These are phyloP conservation scores for Rhamnella rubrinervis DNA, from an alignment of 331 rosid species.

Conservation along the genomic window DNA sequence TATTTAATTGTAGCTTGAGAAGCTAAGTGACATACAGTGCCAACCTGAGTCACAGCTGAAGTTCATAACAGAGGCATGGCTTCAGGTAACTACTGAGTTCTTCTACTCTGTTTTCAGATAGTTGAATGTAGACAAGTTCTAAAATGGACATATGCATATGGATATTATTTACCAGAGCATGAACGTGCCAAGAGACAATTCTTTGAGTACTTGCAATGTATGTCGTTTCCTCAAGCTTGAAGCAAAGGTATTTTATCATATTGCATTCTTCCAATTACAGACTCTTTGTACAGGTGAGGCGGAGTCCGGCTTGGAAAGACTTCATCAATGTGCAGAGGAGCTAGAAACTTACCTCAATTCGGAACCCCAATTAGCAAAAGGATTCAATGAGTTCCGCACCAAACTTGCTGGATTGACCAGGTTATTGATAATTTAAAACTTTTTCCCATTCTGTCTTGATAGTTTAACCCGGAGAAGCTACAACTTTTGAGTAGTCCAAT, in stretches of 20 bases:
- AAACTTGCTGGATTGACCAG: conserved; percentile 47
- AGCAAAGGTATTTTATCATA: not conserved
- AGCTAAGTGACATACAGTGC: conserved; percentile 38
- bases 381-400: conserved; percentile 38
- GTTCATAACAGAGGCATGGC: conserved; percentile 63
- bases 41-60: conserved; percentile 47
- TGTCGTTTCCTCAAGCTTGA: conserved; percentile 16
- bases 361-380: conserved; percentile 31
- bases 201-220: conserved; percentile 56
- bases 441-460: not conserved
- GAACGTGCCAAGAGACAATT: conserved; percentile 50
- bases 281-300: conserved; percentile 50
- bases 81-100: conserved; percentile 35
- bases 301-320: conserved; percentile 57
- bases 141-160: conserved; percentile 69
- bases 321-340: conserved; percentile 52
- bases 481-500: too few relatives aligned
- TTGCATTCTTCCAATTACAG: conserved; percentile 4
- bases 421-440: conserved; percentile 16
- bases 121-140: conserved; percentile 61
- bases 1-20: conserved; percentile 38
- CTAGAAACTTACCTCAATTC: conserved; percentile 29
- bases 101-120: conserved; percentile 32
- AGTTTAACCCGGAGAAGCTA: not conserved
- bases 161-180: conserved; percentile 47